A percentile compares a stretch with the other conserved stretches of the same genome.
Conservation (phyloP, 2,329 filamentous ascomycete genomes). For the Pseudogymnoascus sp. region DNA sequence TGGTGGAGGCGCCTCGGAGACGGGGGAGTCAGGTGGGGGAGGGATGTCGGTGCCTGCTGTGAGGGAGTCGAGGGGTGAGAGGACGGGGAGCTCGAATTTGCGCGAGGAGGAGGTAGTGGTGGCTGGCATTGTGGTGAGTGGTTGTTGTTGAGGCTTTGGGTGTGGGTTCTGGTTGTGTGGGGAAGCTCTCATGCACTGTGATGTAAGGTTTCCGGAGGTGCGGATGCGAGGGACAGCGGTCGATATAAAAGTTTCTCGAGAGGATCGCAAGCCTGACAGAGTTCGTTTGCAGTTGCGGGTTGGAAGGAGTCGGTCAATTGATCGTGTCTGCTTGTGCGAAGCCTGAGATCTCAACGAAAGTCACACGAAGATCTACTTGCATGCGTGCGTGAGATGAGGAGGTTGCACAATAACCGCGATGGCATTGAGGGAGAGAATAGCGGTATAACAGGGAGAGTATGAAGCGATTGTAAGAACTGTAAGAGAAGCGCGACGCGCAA, state of each 20-base stretch:
- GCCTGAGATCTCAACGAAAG: constrained; percentile 4
- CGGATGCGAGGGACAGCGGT: background rate
- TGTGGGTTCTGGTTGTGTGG: background rate
- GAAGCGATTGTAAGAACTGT: background rate
- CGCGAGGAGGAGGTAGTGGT: constrained; percentile 11
- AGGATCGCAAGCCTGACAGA: background rate
- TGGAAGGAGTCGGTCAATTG: background rate
- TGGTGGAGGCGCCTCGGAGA: constrained; percentile 24
- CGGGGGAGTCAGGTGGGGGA: constrained; percentile 28
- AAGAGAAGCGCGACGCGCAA: constrained; percentile 4
- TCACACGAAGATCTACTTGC: constrained; percentile 9
- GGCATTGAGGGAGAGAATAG: constrained; percentile 1
- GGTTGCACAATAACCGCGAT: constrained; percentile 5
- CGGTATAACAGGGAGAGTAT: background rate
- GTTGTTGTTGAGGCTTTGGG: background rate
- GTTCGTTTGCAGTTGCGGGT: background rate
- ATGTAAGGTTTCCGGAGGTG: constrained; percentile 2
- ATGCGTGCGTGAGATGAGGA: constrained; percentile 2
- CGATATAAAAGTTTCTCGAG: background rate
- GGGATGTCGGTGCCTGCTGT: constrained; percentile 31
- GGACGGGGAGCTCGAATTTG: constrained; percentile 27
- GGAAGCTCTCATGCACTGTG: constrained; percentile 8
- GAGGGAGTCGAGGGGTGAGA: constrained; percentile 27
- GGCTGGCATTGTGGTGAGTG: background rate
- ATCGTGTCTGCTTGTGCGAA: background rate